Evolutionary conservation across 805 yeast genomes (phyloP).

Genomic region (Lipomyces orientalis): DNA sequence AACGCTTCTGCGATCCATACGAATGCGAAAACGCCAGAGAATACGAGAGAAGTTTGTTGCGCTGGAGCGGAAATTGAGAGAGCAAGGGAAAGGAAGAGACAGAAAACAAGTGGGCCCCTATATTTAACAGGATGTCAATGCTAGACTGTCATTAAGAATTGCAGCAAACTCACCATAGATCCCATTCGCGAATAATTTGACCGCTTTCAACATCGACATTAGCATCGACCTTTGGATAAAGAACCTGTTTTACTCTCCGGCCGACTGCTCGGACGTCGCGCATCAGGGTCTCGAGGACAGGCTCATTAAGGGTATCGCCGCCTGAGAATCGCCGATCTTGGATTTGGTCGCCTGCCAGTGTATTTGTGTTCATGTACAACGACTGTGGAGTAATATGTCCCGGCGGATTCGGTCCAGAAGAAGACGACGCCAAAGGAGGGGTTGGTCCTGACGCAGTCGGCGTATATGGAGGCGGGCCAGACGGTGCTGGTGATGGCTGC

Average conservation of each 20-base stretch:
- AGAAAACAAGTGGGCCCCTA: slow-evolving; percentile 74
- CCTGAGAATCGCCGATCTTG: slow-evolving; percentile 64
- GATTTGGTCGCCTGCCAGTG: slow-evolving; percentile 38
- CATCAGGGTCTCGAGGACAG: slow-evolving; percentile 60
- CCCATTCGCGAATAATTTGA: slow-evolving; percentile 56
- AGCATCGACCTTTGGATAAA: slow-evolving; percentile 48
- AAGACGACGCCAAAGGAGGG: slow-evolving; percentile 19
- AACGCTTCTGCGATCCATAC: slow-evolving; percentile 67
- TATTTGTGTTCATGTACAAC: slow-evolving; percentile 15
- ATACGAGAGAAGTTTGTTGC: slow-evolving; percentile 57
- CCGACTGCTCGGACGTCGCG: slow-evolving; percentile 56
- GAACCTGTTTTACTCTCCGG: slow-evolving; percentile 50
- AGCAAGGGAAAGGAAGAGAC: slow-evolving; percentile 59
- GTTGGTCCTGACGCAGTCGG: slow-evolving; percentile 12
- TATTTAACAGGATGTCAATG: slow-evolving; percentile 33
- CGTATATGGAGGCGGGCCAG: slow-evolving; percentile 16
- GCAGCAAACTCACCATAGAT: slow-evolving; percentile 47
- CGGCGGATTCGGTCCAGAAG: slow-evolving; percentile 16
- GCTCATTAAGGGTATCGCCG: slow-evolving; percentile 76
- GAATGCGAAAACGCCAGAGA: slow-evolving; percentile 67
- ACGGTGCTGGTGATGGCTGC: slow-evolving; percentile 7
- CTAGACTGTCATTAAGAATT: neutral
- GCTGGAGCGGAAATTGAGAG: slow-evolving; percentile 53
- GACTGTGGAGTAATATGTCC: neutral
- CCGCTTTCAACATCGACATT: slow-evolving; percentile 39